A percentile compares a stretch with the other conserved stretches of the same genome.
Evolutionary conservation across 176 grass and related monocot genomes (phyloP).

Genomic region (Otatea glauca): DNA sequence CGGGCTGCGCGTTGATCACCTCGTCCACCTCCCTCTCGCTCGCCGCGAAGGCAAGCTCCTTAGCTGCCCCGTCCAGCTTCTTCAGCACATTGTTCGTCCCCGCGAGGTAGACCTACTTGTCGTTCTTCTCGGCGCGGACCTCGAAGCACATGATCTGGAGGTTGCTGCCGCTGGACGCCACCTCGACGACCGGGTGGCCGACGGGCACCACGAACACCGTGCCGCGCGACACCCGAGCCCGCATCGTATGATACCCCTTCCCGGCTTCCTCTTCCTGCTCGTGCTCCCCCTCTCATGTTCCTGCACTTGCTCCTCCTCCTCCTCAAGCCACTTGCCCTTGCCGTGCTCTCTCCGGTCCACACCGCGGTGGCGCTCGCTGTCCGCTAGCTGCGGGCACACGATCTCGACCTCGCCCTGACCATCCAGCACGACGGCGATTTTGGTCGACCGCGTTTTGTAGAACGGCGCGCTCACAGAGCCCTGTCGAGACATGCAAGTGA

Average conservation of each 20-base stretch:
- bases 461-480: slow-evolving; percentile 76
- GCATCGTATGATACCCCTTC: slow-evolving; percentile 49
- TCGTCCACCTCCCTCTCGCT: slow-evolving; percentile 62
- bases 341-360: neutral
- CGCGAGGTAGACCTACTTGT: slow-evolving; percentile 72
- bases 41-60: slow-evolving; percentile 70
- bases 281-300: neutral
- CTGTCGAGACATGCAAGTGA: slow-evolving; percentile 34
- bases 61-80: slow-evolving; percentile 60
- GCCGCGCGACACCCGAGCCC: slow-evolving; percentile 44
- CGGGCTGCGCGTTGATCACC: slow-evolving; percentile 57
- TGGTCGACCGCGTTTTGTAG: slow-evolving; percentile 66
- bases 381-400: slow-evolving; percentile 69
- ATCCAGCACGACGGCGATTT: slow-evolving; percentile 53
- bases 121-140: slow-evolving; percentile 57
- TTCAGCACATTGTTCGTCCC: slow-evolving; percentile 60
- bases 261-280: slow-evolving; percentile 21
- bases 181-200: slow-evolving; percentile 60
- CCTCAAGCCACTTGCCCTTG: slow-evolving; percentile 19
- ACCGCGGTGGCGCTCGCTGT: neutral
- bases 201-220: slow-evolving; percentile 64
- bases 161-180: slow-evolving; percentile 55
- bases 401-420: slow-evolving; percentile 63
- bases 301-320: slow-evolving; percentile 11
- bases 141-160: slow-evolving; percentile 80